Conservation (phyloP, 2,329 filamentous ascomycete genomes). For the Thyridium curvatum region DNA sequence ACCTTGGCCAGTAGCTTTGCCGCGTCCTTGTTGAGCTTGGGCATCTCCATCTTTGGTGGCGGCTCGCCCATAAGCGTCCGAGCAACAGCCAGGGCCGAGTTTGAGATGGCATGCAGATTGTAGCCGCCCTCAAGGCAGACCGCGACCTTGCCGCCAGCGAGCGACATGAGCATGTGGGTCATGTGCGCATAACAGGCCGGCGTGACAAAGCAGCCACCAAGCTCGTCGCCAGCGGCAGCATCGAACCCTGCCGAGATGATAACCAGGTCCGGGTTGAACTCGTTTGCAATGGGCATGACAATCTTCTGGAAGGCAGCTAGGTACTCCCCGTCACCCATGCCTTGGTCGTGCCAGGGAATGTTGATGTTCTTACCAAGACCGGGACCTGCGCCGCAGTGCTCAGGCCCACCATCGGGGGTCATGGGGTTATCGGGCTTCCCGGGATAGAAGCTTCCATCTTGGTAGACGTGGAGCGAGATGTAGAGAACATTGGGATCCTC, state of each 20-base stretch:
- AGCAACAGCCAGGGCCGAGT: constrained; percentile 85
- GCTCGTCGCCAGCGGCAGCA: constrained; percentile 84
- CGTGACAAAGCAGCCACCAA: constrained; percentile 88
- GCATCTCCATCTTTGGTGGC: constrained; percentile 55
- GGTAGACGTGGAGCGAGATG: constrained; percentile 88
- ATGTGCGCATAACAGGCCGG: constrained; percentile 93
- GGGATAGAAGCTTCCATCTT: constrained; percentile 81
- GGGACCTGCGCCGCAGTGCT: constrained; percentile 48
- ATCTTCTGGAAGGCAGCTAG: constrained; percentile 93
- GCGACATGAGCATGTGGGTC: constrained; percentile 98
- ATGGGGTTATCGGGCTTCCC: constrained; percentile 51
- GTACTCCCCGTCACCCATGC: constrained; percentile 96
- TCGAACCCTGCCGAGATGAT: constrained; percentile 96
- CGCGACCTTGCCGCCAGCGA: constrained; percentile 82
- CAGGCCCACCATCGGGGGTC: constrained; percentile 54
- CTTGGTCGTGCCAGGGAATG: constrained; percentile 61
- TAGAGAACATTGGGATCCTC: constrained; percentile 92
- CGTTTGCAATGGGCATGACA: constrained; percentile 90
- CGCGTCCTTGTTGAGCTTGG: constrained; percentile 52
- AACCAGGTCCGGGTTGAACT: constrained; percentile 90
- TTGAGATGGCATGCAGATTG: constrained; percentile 86
- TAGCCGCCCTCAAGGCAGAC: constrained; percentile 96
- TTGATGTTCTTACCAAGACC: constrained; percentile 60
- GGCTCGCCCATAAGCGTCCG: constrained; percentile 93
- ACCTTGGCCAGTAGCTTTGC: constrained; percentile 51